These are phyloP conservation scores for Stromatinia cepivora DNA, from an alignment of 2,329 filamentous ascomycete species.

Conservation along the genomic window DNA sequence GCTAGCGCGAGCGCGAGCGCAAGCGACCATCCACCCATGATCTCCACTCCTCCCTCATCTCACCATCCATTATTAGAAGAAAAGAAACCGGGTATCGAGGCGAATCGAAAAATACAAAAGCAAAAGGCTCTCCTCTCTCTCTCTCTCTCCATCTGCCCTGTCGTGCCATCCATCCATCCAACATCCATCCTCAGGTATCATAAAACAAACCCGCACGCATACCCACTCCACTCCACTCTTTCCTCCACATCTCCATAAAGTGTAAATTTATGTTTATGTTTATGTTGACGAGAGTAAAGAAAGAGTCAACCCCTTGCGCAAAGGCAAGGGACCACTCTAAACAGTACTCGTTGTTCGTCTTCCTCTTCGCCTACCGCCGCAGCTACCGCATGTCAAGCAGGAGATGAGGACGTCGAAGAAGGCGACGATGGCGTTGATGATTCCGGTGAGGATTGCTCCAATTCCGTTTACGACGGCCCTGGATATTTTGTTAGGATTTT, in stretches of 20 bases:
- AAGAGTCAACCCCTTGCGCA: neutral
- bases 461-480: constrained; percentile 55
- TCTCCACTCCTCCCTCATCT: neutral
- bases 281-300: too few species aligned
- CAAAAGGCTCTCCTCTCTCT: constrained; percentile 5
- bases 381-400: constrained; percentile 42
- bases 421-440: constrained; percentile 39
- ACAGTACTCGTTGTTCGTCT: constrained; percentile 32
- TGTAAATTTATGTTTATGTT: neutral
- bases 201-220: constrained; percentile 1
- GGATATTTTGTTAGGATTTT: neutral
- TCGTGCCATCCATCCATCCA: neutral
- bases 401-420: constrained; percentile 43
- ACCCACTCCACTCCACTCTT: neutral
- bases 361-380: constrained; percentile 35
- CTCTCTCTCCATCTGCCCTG: neutral
- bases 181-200: neutral
- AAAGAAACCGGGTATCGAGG: constrained; percentile 21
- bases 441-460: constrained; percentile 42
- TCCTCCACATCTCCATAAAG: neutral
- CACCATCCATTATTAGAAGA: constrained; percentile 13
- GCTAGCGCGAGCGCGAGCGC: neutral
- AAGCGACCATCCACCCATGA: neutral
- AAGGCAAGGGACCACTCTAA: constrained; percentile 25
- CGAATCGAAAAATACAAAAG: constrained; percentile 17